Evolutionary conservation across 805 yeast species (phyloP).

Genomic region (Kodamaea hsintzibuensis): DNA sequence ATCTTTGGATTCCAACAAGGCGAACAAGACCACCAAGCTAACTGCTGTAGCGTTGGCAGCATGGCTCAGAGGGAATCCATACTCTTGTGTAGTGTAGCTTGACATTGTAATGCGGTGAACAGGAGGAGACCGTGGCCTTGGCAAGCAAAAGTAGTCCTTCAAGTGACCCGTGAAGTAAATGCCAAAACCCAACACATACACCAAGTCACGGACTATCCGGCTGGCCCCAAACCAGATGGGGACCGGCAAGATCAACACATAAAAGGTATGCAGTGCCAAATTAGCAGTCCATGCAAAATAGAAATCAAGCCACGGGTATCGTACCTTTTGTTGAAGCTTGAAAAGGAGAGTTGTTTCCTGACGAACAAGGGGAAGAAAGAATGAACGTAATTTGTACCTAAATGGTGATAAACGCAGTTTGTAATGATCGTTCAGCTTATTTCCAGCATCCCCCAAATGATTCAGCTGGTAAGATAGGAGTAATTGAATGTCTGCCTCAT

Average conservation of each 20-base stretch:
- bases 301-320: constrained; percentile 57
- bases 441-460: constrained; percentile 65
- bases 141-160: constrained; percentile 86
- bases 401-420: constrained; percentile 52
- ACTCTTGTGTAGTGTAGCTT: constrained; percentile 87
- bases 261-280: constrained; percentile 91
- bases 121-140: constrained; percentile 93
- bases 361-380: constrained; percentile 56
- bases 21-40: constrained; percentile 45
- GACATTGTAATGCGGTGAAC: constrained; percentile 85
- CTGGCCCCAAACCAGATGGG: constrained; percentile 80
- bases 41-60: constrained; percentile 93
- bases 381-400: constrained; percentile 55
- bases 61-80: constrained; percentile 94
- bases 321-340: constrained; percentile 50
- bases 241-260: constrained; percentile 83
- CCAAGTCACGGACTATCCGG: constrained; percentile 57
- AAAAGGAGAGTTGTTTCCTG: constrained; percentile 64
- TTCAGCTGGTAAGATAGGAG: constrained; percentile 13
- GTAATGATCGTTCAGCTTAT: constrained; percentile 67
- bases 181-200: constrained; percentile 64
- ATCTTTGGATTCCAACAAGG: constrained; percentile 10
- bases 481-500: constrained; percentile 14
- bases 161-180: constrained; percentile 70
- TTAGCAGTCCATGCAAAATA: constrained; percentile 88